Percentiles rank a stretch among this genome's conserved stretches.
phyloP scores from a whole-genome alignment of 108 stramenopile genomes.

The Schizochytrium sp. region DNA sequence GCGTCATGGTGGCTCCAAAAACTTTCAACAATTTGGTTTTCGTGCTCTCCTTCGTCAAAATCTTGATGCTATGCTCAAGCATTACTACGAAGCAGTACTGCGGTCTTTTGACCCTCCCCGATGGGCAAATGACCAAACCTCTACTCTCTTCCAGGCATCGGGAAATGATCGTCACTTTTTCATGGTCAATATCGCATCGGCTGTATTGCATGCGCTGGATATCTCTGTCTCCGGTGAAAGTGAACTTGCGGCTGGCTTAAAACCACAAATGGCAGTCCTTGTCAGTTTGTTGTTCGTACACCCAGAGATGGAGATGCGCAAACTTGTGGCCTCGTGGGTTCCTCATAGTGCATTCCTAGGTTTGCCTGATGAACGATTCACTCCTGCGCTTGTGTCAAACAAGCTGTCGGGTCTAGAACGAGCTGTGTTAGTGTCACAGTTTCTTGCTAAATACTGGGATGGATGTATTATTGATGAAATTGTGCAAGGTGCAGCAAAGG shows the following conservation, averaged over 20 bases:
- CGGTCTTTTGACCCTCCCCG: background rate
- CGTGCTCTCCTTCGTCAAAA: conserved; percentile 12
- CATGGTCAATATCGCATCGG: conserved; percentile 6
- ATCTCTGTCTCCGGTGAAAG: background rate
- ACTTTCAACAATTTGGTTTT: conserved; percentile 21
- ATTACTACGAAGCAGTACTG: conserved; percentile 29
- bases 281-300: conserved; percentile 31
- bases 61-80: conserved; percentile 8
- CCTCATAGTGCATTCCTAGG: background rate
- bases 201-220: conserved; percentile 8
- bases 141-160: background rate
- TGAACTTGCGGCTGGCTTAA: background rate
- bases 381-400: background rate
- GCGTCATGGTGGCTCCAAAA: background rate
- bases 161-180: background rate
- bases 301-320: conserved; percentile 36
- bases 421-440: background rate
- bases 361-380: background rate
- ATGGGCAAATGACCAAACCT: conserved; percentile 27
- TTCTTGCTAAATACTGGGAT: conserved; percentile 17
- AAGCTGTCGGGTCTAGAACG: conserved; percentile 5
- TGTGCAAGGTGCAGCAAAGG: conserved; percentile 18
- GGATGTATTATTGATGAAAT: background rate
- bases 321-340: background rate
- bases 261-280: conserved; percentile 52